These are phyloP conservation scores for Populus deltoides DNA, from an alignment of 345 rosid species.

Conservation along the genomic window DNA sequence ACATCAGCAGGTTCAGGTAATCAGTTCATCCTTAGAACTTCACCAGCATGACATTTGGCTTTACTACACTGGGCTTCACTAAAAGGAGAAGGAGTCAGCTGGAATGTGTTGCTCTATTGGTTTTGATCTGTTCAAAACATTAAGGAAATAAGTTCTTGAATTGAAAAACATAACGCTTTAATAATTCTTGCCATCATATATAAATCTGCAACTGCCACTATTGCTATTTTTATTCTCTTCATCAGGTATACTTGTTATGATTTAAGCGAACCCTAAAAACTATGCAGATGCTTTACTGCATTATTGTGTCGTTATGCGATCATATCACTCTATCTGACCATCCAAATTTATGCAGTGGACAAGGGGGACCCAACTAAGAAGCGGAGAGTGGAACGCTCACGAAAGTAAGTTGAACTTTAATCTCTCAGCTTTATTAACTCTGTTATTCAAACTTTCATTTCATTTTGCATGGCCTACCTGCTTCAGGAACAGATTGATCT, in stretches of 20 bases:
- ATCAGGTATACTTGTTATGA: not conserved
- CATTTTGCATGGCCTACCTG: not conserved
- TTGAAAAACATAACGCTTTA: not conserved
- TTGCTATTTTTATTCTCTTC: not conserved
- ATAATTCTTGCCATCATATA: not conserved
- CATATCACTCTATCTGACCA: conserved; percentile 22
- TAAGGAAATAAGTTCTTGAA: not conserved
- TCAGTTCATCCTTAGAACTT: conserved; percentile 6
- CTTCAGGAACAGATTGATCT: not conserved
- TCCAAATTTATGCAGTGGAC: conserved; percentile 42
- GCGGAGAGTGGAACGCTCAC: conserved; percentile 69
- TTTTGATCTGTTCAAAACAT: not conserved
- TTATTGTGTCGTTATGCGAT: not conserved
- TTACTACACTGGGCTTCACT: not conserved
- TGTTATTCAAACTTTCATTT: not conserved
- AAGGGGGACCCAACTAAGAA: conserved; percentile 67
- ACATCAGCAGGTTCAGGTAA: conserved; percentile 58
- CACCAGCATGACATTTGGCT: not conserved
- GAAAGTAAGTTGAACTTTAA: conserved; percentile 49
- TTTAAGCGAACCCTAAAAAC: not conserved
- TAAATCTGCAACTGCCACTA: not conserved
- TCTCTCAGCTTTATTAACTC: not conserved
- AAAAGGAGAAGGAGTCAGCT: not conserved
- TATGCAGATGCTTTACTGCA: not conserved
- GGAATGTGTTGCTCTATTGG: not conserved